Conservation (phyloP, 768 basidiomycete species). For the Xanthoconium stramineum region DNA sequence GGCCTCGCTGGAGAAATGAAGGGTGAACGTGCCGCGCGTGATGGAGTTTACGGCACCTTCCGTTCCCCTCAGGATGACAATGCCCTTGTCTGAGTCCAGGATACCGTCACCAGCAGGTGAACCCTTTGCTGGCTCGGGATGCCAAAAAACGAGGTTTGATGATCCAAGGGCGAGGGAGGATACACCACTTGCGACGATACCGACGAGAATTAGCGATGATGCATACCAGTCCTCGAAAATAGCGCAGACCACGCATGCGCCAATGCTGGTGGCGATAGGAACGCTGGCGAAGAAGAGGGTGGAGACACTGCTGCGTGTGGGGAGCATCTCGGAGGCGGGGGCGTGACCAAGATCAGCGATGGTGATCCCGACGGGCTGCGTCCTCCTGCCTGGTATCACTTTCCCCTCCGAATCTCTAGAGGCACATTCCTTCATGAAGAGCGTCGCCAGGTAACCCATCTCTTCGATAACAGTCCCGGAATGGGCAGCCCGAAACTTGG, state of each 20-base stretch:
- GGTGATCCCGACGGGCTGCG: slow-evolving; percentile 9
- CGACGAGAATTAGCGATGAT: slow-evolving; percentile 28
- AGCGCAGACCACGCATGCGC: slow-evolving; percentile 19
- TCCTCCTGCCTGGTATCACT: slow-evolving; percentile 9
- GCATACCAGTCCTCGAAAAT: slow-evolving; percentile 25
- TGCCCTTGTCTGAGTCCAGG: slow-evolving; percentile 14
- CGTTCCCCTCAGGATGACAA: slow-evolving; percentile 26
- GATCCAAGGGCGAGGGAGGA: slow-evolving; percentile 27
- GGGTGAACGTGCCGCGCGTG: slow-evolving; percentile 19
- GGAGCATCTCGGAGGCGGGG: slow-evolving; percentile 10
- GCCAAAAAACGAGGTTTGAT: slow-evolving; percentile 18
- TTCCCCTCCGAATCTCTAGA: slow-evolving; percentile 8
- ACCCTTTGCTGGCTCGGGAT: slow-evolving; percentile 22
- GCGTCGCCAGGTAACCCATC: slow-evolving; percentile 56
- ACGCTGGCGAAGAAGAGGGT: slow-evolving; percentile 12
- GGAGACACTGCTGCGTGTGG: background rate
- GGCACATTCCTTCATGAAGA: slow-evolving; percentile 29
- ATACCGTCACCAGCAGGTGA: slow-evolving; percentile 30
- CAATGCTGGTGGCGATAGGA: slow-evolving; percentile 23
- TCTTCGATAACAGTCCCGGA: slow-evolving; percentile 49
- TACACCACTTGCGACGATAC: slow-evolving; percentile 30
- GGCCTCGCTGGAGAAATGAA: slow-evolving; percentile 16
- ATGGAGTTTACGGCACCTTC: slow-evolving; percentile 30
- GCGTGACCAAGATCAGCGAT: slow-evolving; percentile 8
- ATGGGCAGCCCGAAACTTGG: slow-evolving; percentile 69